Percentiles rank a stretch among this genome's conserved stretches.
These are phyloP conservation scores for Mimosa pudica DNA, from an alignment of 306 rosid species.

Conservation along the genomic window DNA sequence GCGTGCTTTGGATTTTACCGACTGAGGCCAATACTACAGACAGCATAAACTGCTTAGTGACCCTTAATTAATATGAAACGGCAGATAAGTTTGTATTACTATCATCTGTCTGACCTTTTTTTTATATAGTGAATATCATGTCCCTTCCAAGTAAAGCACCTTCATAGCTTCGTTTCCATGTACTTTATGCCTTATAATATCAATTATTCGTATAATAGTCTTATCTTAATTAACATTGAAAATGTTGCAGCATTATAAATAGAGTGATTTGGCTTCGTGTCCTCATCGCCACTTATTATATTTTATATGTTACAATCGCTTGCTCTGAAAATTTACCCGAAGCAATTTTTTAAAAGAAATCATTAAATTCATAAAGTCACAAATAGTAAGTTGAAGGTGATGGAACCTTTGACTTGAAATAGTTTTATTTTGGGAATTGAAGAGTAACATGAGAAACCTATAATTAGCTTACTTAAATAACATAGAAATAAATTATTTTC, in stretches of 20 bases:
- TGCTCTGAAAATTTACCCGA: background rate
- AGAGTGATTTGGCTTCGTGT: background rate
- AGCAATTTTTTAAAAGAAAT: background rate
- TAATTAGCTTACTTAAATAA: background rate
- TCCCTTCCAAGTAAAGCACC: background rate
- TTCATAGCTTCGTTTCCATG: background rate
- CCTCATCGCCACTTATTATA: background rate
- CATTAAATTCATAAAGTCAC: background rate
- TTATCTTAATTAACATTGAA: background rate
- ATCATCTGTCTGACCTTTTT: background rate
- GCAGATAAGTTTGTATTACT: background rate
- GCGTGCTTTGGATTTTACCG: background rate
- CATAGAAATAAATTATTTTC: too few species aligned
- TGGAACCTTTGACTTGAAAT: background rate
- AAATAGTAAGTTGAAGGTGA: background rate
- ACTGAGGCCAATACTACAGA: background rate
- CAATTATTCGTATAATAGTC: background rate
- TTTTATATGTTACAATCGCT: background rate
- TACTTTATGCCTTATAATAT: background rate
- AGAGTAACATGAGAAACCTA: background rate
- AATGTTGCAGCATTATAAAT: background rate
- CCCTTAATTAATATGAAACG: background rate
- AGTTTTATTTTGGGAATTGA: background rate
- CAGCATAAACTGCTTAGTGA: background rate
- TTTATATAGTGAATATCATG: background rate